Percentiles rank a stretch among this genome's conserved stretches.
phyloP scores from a whole-genome alignment of 495 filamentous ascomycete genomes.

The Cudoniella acicularis region DNA sequence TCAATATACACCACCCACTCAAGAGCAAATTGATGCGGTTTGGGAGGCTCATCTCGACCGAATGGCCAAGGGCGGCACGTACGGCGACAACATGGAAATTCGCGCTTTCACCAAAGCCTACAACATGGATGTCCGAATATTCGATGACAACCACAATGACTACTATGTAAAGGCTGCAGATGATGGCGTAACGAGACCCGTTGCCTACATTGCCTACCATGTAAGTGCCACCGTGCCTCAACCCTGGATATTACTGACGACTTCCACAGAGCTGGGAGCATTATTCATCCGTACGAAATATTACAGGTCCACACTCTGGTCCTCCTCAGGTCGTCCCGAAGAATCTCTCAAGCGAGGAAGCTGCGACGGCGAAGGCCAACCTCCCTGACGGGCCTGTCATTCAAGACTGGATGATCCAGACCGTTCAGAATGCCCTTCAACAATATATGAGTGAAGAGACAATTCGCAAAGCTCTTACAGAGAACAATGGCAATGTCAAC shows the following conservation, averaged over 20 bases:
- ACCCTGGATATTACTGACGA: slow-evolving; percentile 4
- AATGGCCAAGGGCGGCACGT: slow-evolving; percentile 61
- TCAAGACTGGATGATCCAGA: slow-evolving; percentile 60
- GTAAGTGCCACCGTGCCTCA: slow-evolving; percentile 42
- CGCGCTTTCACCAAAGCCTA: slow-evolving; percentile 62
- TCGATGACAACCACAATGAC: slow-evolving; percentile 38
- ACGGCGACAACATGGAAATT: slow-evolving; percentile 71
- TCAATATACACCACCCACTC: slow-evolving; percentile 35
- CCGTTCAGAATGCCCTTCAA: slow-evolving; percentile 54
- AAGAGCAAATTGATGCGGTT: slow-evolving; percentile 55
- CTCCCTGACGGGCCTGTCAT: slow-evolving; percentile 33
- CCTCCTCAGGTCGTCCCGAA: slow-evolving; percentile 39
- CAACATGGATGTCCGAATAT: slow-evolving; percentile 62
- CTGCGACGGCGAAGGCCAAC: slow-evolving; percentile 14
- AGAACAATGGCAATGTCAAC: slow-evolving; percentile 58
- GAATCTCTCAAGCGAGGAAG: slow-evolving; percentile 23
- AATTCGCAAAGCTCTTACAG: slow-evolving; percentile 55
- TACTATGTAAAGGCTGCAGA: slow-evolving; percentile 43
- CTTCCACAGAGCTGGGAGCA: slow-evolving; percentile 59
- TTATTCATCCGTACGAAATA: slow-evolving; percentile 68
- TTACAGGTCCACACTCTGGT: slow-evolving; percentile 57
- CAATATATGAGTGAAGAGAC: slow-evolving; percentile 49
- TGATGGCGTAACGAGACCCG: slow-evolving; percentile 33
- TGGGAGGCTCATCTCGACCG: slow-evolving; percentile 59
- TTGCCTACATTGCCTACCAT: slow-evolving; percentile 67